Evolutionary conservation across 164 flowering plant genomes (phyloP), one percentile per base, ranked within the genome.

Genomic region (Nymphaea thermarum): DNA sequence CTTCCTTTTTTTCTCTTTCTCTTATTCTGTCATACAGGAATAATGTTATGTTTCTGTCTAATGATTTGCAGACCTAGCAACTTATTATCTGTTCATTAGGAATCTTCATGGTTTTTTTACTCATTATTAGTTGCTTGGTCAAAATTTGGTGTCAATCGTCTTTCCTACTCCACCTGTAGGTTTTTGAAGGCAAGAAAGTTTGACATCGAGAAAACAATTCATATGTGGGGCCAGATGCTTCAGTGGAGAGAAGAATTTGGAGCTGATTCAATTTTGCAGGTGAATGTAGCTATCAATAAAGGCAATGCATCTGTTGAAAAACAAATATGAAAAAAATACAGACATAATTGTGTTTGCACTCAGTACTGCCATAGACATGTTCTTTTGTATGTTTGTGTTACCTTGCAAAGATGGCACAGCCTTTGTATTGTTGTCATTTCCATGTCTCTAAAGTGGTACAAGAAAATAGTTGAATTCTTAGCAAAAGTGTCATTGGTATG

Each of bases 161-260:
- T 47, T 47, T 47, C 55, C 7, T 47, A 47, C 55, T 47, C 11
- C 55, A 47, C 0, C 12, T 77, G 68, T 76, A 89, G 96, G 76
- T 89, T 89, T 74, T 76, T 89, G 76, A 87, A 82, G 77, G 92
- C 96, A 66, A 87, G 96, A 68, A 87, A 84, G 66, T 87, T 87
- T 68, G 96, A 89, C 70, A 72, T 85, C 62, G 90, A 85, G 67
- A 87, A 83, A 74, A 81, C 93, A 45, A 89, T 84, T 73, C 79
- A 73, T 17, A 87, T 87, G 96, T 89, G 96, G 96, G 78, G 81
- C 59, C 85, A 83, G 60, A 89, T 89, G 96, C 70, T 87, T 55
- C 88, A 87, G 62, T 89, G 96, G 96, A 82, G 96, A 76, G 87
- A 78, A 66, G 90, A 89, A 4, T 86, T 80, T 71, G 89, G 93